phyloP scores from a whole-genome alignment of 805 yeast species.

The Candida germanica region DNA sequence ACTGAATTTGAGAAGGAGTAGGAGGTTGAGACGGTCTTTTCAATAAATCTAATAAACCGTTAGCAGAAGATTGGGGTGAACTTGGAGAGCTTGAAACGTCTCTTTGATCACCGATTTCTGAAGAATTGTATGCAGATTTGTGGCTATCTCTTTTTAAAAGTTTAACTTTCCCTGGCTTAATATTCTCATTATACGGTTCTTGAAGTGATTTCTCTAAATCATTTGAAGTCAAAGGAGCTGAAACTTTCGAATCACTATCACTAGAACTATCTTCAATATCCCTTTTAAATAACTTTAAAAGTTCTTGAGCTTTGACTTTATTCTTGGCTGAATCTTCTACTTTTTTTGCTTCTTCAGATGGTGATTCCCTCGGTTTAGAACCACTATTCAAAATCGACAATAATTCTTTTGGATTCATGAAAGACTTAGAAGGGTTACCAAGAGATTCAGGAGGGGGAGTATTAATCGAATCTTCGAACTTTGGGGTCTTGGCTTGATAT shows the following conservation, averaged over 20 bases:
- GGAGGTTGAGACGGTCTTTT: slow-evolving; percentile 8
- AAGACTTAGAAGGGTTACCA: slow-evolving; percentile 34
- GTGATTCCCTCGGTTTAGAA: slow-evolving; percentile 6
- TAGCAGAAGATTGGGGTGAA: slow-evolving; percentile 9
- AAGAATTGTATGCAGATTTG: slow-evolving; percentile 4
- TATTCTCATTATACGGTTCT: slow-evolving; percentile 7
- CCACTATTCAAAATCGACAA: slow-evolving; percentile 39
- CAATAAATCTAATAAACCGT: slow-evolving; percentile 17
- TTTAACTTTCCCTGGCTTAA: slow-evolving; percentile 22
- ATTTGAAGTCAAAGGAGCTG: slow-evolving; percentile 17
- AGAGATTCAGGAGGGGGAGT: slow-evolving; percentile 38
- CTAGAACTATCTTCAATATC: slow-evolving; percentile 3
- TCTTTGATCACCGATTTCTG: slow-evolving; percentile 2
- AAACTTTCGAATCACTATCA: background rate
- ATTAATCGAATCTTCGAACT: slow-evolving; percentile 6
- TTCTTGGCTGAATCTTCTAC: slow-evolving; percentile 20
- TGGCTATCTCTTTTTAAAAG: slow-evolving; percentile 22
- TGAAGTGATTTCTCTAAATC: slow-evolving; percentile 21
- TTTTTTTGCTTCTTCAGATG: slow-evolving; percentile 7
- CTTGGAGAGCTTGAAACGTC: background rate
- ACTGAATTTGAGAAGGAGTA: background rate
- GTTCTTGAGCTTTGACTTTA: slow-evolving; percentile 29
- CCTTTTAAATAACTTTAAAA: slow-evolving; percentile 27
- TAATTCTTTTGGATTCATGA: slow-evolving; percentile 40
- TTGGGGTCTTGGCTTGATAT: background rate